Evolutionary conservation across 306 rosid genomes (phyloP), one percentile per base, ranked within the genome.

Genomic region (Corylus heterophylla): DNA sequence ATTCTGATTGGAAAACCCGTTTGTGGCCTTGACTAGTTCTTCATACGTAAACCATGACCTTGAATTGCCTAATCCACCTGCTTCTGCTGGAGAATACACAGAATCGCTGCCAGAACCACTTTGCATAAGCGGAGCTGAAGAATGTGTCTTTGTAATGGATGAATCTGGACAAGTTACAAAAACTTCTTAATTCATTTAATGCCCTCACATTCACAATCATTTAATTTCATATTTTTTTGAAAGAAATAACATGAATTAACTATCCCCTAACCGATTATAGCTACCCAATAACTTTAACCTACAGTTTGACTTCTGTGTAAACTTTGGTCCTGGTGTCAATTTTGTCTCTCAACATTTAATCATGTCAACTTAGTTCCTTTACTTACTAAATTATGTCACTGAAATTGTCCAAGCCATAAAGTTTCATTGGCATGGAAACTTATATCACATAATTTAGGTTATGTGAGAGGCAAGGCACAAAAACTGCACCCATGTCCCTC

Each of bases 31-130:
- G 63, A 72, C 76, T 76, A 95, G 86, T 85, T 90, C 98, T 69
- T 90, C 98, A 79, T 89, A 92, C 17, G 98, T 83, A 84, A 95
- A 95, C 90, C 90, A 91, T 76, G 97, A 61, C 90, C 95, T 89
- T 71, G 98, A 92, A 82, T 92, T 81, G 55, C 97, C 92, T 58
- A 88, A 67, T 75, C 95, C 91, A 67, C 87, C 91, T 45, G 89
- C 76, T 8, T 87, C 97, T 55, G 86, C 72, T 42, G 91, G 91
- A 76, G 94, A 83, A 81, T 80, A 69, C 79, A 84, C 82, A 82
- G 44, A 47, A 72, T 90, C 86, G 74, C 92, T 88, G 69, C 89
- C 85, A 66, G 86, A 88, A 58, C 79, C 88, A 52, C 89, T 90
- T 80, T 79, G 90, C 62, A 85, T 69, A 55, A 87, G 86, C 76